Evolutionary conservation across 2,329 filamentous ascomycete species (phyloP).

Genomic region (Fusarium nelsonii): DNA sequence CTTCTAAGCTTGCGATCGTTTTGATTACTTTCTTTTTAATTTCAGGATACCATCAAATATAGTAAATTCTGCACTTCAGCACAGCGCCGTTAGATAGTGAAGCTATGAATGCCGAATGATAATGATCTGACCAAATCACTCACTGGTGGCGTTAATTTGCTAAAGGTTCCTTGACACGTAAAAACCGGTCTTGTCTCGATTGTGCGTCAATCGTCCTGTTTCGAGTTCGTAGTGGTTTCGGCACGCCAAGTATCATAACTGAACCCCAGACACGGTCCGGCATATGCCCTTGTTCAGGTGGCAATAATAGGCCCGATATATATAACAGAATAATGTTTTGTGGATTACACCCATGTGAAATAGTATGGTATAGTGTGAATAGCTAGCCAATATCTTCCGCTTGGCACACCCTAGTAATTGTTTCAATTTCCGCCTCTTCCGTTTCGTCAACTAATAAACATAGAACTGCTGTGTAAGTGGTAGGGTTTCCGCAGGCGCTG

Average conservation of each 20-base stretch:
- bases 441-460: slow-evolving; percentile 68
- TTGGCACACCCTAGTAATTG: slow-evolving; percentile 1
- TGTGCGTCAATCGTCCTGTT: slow-evolving; percentile 11
- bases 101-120: background rate
- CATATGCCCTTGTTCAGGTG: background rate
- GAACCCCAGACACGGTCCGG: slow-evolving; percentile 9
- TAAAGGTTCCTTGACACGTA: background rate
- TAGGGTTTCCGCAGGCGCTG: slow-evolving; percentile 77
- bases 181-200: background rate
- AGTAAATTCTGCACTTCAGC: slow-evolving; percentile 19
- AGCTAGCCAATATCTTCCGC: background rate
- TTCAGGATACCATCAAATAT: slow-evolving; percentile 43
- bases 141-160: background rate
- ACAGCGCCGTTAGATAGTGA: background rate
- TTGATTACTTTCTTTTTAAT: slow-evolving; percentile 36
- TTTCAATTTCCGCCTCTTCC: background rate
- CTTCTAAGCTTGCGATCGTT: slow-evolving; percentile 60
- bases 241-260: slow-evolving; percentile 8
- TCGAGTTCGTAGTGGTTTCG: background rate
- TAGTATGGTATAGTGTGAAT: slow-evolving; percentile 2
- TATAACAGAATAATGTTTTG: slow-evolving; percentile 3
- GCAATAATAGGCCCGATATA: slow-evolving; percentile 3
- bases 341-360: slow-evolving; percentile 1
- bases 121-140: background rate
- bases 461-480: slow-evolving; percentile 84